Evolutionary conservation across 1,284 basidiomycete genomes (phyloP), one percentile per base, ranked within the genome.

Genomic region (Ustilago loliicola): DNA sequence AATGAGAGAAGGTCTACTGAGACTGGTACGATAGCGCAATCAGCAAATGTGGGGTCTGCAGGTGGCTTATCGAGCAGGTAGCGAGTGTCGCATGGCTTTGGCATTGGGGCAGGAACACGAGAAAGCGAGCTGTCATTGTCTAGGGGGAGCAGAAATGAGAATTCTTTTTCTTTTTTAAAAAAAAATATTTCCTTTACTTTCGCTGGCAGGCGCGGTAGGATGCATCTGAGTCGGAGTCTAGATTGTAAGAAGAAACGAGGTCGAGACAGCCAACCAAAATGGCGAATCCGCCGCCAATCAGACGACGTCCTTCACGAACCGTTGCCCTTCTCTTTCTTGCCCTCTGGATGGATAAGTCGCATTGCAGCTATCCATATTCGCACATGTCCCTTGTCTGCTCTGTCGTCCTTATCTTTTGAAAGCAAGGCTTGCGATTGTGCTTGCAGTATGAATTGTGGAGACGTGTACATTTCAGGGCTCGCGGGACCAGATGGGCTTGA

Each of bases 261-360:
- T 61, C 50, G 48, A 60, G 57, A 19, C 27, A 47, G 23, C 32
- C 36, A 29, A 50, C 45, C 27, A 30, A 21, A 54, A 63, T 36
- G 54, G 47, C 62, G 47, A 64, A 64, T 51, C 32, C 54, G 32
- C 54, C 54, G 62, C 63, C 63, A 65, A 58, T 58, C 55, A 65
- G 29, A 58, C 19, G 36, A 52, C 42, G 30, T 55, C n/a, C 52
- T 19, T 42, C 51, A 57, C 27, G 36, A 40, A 9, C 19, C 27
- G 23, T 11, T 36, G 17, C 21, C n/a, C 17, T 23, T 54, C 4
- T 11, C 30, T 19, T 10, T 34, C 50, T 21, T 21, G 17, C 7
- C 52, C n/a, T 13, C 17, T 29, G n/a, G n/a, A 54, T 8, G 10
- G 21, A 29, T 29, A 52, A n/a, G 29, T 30, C 23, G 8, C 25